Evolutionary conservation across 1,284 basidiomycete genomes (phyloP), one percentile per base, ranked within the genome.

Genomic region (Amylostereum areolatum): DNA sequence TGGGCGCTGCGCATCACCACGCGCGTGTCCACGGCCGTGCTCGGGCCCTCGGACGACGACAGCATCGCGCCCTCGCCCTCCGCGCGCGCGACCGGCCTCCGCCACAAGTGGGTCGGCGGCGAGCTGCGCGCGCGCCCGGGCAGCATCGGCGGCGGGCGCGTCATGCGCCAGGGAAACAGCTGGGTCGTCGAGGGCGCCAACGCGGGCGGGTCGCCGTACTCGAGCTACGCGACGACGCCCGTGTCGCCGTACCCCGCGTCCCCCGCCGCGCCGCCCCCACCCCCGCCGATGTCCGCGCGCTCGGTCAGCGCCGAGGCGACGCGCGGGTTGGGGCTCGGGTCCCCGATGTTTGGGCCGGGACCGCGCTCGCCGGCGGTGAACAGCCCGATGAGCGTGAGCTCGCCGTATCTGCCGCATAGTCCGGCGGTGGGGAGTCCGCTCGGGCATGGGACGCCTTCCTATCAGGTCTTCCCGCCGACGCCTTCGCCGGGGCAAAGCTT

Each of bases 1-100:
- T 91, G 89, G 66, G 84, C 85, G 37, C 77, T 90, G 54, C 79
- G 81, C 40, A 73, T 89, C 49, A 80, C 78, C 25, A 73, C 76
- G 11, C 80, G 80, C 45, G 81, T 85, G 3, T 74, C 85, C 45
- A 78, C 81, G 52, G 81, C 80, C 24, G 83, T 88, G 31, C 74
- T 78, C 1, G 88, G 85, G 2, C 71, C 74, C 6, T 81, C 85
- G 59, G 70, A 75, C 43, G 59, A 70, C 0, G 67, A 69, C 7
- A 82, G 80, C 0, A 66, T 85, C 48, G 81, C 87, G 47, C 80
- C 81, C 2, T 81, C 82, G 0, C 79, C 85, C 60, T 72, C 75
- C 1, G 72, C 79, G 18, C 75, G 72, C 46, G 72, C 75, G 52
- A 63, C 70, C 18, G 62, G 61, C 41, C 51, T 72, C 34, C 71